A percentile compares a stretch with the other conserved stretches of the same genome.
Conservation (phyloP, 352 stramenopile species). For the Phytophthora cryptogea region DNA sequence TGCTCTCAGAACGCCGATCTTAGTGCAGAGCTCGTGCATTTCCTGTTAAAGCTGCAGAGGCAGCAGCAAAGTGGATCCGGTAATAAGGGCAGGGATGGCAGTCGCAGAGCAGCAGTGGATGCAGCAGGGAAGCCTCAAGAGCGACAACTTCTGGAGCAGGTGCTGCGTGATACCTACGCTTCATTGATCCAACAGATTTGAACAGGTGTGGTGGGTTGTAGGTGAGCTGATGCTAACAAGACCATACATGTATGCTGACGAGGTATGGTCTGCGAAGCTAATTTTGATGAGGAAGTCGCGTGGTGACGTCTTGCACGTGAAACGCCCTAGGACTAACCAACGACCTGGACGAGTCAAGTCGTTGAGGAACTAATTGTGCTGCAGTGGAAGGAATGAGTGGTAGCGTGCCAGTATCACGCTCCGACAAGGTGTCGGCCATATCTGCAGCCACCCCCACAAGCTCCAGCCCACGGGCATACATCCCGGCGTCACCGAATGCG, state of each 20-base stretch:
- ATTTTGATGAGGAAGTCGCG: slow-evolving; percentile 16
- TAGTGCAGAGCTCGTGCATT: slow-evolving; percentile 65
- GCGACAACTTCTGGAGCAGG: slow-evolving; percentile 36
- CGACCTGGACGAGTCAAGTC: slow-evolving; percentile 9
- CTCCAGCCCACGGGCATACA: slow-evolving; percentile 10
- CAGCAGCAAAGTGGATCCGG: slow-evolving; percentile 37
- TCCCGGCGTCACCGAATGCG: slow-evolving; percentile 15
- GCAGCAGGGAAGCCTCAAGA: slow-evolving; percentile 28
- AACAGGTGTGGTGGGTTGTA: slow-evolving; percentile 4
- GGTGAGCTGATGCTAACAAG: slow-evolving; percentile 12
- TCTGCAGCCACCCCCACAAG: slow-evolving; percentile 17
- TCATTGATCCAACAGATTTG: slow-evolving; percentile 45
- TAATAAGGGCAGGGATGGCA: slow-evolving; percentile 19
- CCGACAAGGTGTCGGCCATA: slow-evolving; percentile 20
- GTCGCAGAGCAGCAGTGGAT: slow-evolving; percentile 17
- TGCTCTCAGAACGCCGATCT: slow-evolving; percentile 57
- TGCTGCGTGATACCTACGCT: slow-evolving; percentile 42
- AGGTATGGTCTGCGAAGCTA: slow-evolving; percentile 7
- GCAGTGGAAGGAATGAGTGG: slow-evolving; percentile 21
- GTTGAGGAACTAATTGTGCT: neutral
- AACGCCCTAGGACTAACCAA: slow-evolving; percentile 19
- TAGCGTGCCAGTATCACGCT: slow-evolving; percentile 6
- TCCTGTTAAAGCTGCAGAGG: slow-evolving; percentile 70
- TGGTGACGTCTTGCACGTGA: slow-evolving; percentile 13
- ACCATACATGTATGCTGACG: slow-evolving; percentile 7